A percentile compares a stretch with the other conserved stretches of the same genome.
phyloP scores from a whole-genome alignment of 176 grass and related monocot species.

The Ensete glaucum region DNA sequence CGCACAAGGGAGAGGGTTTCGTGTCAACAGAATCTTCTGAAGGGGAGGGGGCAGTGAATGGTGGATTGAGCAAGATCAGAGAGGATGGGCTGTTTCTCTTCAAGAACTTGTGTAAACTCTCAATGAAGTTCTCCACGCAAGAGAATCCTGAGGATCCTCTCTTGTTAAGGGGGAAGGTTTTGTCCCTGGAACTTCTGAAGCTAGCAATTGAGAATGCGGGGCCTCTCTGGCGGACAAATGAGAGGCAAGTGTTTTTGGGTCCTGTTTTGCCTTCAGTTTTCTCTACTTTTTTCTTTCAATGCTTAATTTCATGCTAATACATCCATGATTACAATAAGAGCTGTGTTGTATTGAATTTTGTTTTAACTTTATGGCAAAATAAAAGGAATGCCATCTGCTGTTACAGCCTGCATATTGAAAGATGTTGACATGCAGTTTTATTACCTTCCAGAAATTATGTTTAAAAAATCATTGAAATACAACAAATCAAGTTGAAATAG shows the following conservation, averaged over 20 bases:
- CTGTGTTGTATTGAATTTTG: background rate
- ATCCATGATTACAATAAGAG: background rate
- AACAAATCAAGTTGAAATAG: background rate
- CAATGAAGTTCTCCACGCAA: slow-evolving; percentile 71
- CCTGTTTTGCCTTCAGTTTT: background rate
- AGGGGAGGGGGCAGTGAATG: slow-evolving; percentile 14
- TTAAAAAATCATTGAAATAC: background rate
- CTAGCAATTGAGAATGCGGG: slow-evolving; percentile 74
- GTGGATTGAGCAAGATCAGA: slow-evolving; percentile 49
- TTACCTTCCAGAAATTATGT: background rate
- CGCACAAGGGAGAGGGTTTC: background rate
- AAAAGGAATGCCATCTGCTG: background rate
- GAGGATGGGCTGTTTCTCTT: slow-evolving; percentile 77
- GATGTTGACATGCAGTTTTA: background rate
- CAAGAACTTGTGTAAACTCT: slow-evolving; percentile 88
- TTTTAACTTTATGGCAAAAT: background rate
- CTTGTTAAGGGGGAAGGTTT: slow-evolving; percentile 75
- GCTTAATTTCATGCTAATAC: background rate
- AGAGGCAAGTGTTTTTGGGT: slow-evolving; percentile 36
- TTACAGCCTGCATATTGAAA: background rate
- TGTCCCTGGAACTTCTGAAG: slow-evolving; percentile 82
- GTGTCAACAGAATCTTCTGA: background rate
- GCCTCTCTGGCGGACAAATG: slow-evolving; percentile 64
- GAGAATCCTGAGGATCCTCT: slow-evolving; percentile 68
- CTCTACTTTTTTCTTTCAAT: background rate